Evolutionary conservation across 164 flowering plant species (phyloP), one percentile per base, ranked within the genome.

Genomic region (Buxus sempervirens): DNA sequence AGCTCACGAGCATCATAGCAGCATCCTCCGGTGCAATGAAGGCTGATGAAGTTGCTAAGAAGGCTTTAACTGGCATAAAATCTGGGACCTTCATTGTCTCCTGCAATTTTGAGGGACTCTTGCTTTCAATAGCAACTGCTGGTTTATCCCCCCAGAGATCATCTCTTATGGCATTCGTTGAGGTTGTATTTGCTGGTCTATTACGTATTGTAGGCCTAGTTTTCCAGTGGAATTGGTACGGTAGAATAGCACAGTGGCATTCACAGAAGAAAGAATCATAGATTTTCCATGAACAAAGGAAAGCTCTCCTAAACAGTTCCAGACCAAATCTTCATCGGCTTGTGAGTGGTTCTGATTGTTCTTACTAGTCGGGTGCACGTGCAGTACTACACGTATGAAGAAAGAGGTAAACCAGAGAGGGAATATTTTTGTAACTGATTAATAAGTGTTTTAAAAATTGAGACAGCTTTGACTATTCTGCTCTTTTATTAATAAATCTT

Each of bases 91-190:
- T 95, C 62, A 77, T 83, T 23, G 76, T 95, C 21, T 75, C 94
- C 15, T 95, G 97, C 81, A 92, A 90, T 78, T 78, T 86, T 63
- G 95, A 88, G 66, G 99, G 99, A 10, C 18, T 76, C 21, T 20
- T 88, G 63, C 79, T 92, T 20, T 73, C 90, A 23, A 56, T 92
- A 54, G 96, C 87, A 51, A 92, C 97, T 57, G 89, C 97, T 64
- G 99, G 99, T 62, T 61, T 90, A 54, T 82, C 94, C 22, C 99
- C 99, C 60, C 99, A 92, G 82, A 83, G 86, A 76, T 95, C 38
- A 32, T 32, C 38, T 32, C 38, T 32, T 32, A 32, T 32, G 38
- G 38, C 38, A 32, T 32, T 32, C 7, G 38, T 32, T 32, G 38
- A 32, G 38, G 38, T 32, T 3, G 38, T 32, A 3, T 3, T 7